A percentile compares a stretch with the other conserved stretches of the same genome.
phyloP scores from a whole-genome alignment of 2,329 filamentous ascomycete genomes.

The Pseudogymnoascus sp. region DNA sequence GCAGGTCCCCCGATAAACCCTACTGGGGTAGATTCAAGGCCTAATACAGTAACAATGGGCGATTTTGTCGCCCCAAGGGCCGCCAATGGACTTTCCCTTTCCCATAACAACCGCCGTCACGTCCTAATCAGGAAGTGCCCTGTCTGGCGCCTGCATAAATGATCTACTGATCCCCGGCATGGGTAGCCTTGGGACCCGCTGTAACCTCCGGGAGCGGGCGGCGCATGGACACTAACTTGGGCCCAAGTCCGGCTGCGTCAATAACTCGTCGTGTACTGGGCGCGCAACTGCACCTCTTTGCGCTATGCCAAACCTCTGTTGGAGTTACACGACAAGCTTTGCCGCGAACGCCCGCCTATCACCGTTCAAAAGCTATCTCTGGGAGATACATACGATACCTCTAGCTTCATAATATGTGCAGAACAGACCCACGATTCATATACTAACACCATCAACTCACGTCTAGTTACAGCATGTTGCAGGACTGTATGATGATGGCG shows the following conservation, averaged over 20 bases:
- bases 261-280: neutral
- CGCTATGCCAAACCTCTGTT: neutral
- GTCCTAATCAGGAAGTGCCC: neutral
- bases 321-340: neutral
- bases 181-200: neutral
- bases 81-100: neutral
- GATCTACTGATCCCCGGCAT: slow-evolving; percentile 5
- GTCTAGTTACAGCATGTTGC: neutral
- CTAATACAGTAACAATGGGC: neutral
- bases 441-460: neutral
- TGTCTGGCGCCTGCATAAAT: neutral
- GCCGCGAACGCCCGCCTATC: neutral
- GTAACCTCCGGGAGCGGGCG: neutral
- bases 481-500: neutral
- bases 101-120: neutral
- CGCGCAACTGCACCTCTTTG: neutral
- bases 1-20: neutral
- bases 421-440: neutral
- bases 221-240: neutral
- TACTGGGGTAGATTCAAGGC: neutral
- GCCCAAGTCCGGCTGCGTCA: neutral
- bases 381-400: neutral
- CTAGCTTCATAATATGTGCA: neutral
- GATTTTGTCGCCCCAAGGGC: neutral
- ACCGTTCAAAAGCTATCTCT: neutral